These are phyloP conservation scores for Ganoderma meredithae DNA, from an alignment of 1,284 basidiomycete species.

Conservation along the genomic window DNA sequence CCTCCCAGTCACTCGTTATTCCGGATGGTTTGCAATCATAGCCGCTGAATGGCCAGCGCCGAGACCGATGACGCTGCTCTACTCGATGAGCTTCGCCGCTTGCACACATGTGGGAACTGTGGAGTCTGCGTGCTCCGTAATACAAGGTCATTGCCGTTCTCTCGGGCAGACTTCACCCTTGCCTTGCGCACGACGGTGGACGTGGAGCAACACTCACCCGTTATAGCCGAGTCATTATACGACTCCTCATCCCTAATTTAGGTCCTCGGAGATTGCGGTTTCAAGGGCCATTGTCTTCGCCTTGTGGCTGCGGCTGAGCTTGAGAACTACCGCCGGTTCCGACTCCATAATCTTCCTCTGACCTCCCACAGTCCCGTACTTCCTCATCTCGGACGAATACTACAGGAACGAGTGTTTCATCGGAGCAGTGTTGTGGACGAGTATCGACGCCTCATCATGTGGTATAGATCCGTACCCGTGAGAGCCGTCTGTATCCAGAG, in stretches of 20 bases:
- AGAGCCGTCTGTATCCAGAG: background rate
- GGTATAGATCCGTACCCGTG: background rate
- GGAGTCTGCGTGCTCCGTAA: constrained; percentile 26
- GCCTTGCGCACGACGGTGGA: constrained; percentile 18
- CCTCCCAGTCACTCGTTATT: constrained; percentile 21
- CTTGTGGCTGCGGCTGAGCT: background rate
- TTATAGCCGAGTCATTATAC: background rate
- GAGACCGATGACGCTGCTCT: constrained; percentile 32
- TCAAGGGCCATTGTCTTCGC: background rate
- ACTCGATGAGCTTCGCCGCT: constrained; percentile 3
- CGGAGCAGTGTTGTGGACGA: background rate
- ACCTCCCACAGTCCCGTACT: background rate
- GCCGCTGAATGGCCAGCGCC: constrained; percentile 22
- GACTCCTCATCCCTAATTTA: background rate
- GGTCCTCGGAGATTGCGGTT: background rate
- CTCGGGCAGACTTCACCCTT: constrained; percentile 19
- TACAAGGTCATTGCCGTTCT: constrained; percentile 10
- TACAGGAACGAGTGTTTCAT: background rate
- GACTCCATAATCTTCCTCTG: background rate
- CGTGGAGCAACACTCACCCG: constrained; percentile 8
- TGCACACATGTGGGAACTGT: constrained; percentile 16
- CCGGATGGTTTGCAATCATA: constrained; percentile 15
- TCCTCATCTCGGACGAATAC: background rate
- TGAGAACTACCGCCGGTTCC: background rate
- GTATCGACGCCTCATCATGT: background rate